Base-by-base conservation (phyloP, 106 monocot genomes). In the Phalaenopsis equestris region DNA sequence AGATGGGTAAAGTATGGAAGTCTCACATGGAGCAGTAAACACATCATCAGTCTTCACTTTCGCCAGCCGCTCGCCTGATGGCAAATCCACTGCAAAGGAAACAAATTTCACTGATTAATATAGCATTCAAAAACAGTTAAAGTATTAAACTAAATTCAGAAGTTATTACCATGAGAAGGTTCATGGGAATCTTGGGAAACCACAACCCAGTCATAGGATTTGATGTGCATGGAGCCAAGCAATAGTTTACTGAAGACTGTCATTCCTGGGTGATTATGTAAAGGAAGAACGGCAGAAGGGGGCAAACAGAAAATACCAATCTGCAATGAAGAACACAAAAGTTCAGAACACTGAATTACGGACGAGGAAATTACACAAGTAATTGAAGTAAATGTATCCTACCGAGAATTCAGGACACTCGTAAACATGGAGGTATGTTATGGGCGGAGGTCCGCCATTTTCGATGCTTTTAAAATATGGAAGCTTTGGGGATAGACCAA, bases 251-350 rank as follows among this genome's bases (percentile, higher is more conserved):
- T 92, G 79, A 97, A 94, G 41, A 97, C 96, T 24, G 96, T 97
- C 96, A 97, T 97, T 42, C 87, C 93, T 14, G 96, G 96, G 78
- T 97, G 96, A 58, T 94, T 92, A 80, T 97, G 96, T 45, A 97
- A 85, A 18, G 96, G 96, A 75, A 95, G 90, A 30, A 90, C 86
- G 17, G 85, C 87, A 38, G 73, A 74, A n/a, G 87, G 83, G 75
- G 95, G 95, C 76, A 95, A 87, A 73, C 87, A 92, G 79, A 95
- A 92, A 12, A 95, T 84, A 67, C 92, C 78, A 77, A 95, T 95
- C 94, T 95, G 92, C 77, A 83, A 30, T 6, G 55, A 76, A 65
- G 42, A 42, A 17, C 72, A 41, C 18, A 9, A 14, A 70, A 14
- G 39, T 38, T 39, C 23, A 14, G 38, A 39, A 70, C 30, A 70